These are phyloP conservation scores for Picocystis sp. DNA, from an alignment of 163 green algal genomes.

Conservation along the genomic window DNA sequence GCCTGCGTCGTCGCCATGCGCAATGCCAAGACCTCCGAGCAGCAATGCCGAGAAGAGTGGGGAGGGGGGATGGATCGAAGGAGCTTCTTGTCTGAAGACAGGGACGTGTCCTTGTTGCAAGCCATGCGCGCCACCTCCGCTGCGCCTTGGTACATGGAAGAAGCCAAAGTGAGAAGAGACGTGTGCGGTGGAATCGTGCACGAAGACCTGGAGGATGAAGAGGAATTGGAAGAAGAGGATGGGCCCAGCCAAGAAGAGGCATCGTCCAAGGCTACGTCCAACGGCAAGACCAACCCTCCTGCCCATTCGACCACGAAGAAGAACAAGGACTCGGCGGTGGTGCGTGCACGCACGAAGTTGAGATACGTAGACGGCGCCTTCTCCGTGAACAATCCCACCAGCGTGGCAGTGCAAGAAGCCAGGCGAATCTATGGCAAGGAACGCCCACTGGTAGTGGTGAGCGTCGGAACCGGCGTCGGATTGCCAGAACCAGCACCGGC, in stretches of 20 bases:
- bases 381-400: constrained; percentile 15
- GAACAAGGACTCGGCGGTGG: background rate
- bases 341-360: background rate
- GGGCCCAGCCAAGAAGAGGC: constrained; percentile 1
- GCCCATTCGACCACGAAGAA: too few relatives aligned
- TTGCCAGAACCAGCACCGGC: too few relatives aligned
- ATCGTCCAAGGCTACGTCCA: too few relatives aligned
- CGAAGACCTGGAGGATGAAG: too few relatives aligned
- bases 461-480: constrained; percentile 9
- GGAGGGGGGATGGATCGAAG: too few relatives aligned
- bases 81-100: too few relatives aligned
- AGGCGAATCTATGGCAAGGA: constrained; percentile 2
- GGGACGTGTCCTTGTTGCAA: background rate
- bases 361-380: constrained; percentile 17
- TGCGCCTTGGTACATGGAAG: constrained; percentile 14
- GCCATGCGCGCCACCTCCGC: constrained; percentile 8
- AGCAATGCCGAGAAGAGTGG: too few relatives aligned
- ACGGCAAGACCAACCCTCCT: too few relatives aligned
- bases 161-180: constrained; percentile 8
- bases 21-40: too few relatives aligned
- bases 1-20: too few relatives aligned
- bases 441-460: constrained; percentile 9
- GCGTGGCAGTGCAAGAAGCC: constrained; percentile 10
- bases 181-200: background rate
- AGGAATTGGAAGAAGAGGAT: background rate